Base-by-base conservation (phyloP, 208 protist species). In the Leishmania turanica region DNA sequence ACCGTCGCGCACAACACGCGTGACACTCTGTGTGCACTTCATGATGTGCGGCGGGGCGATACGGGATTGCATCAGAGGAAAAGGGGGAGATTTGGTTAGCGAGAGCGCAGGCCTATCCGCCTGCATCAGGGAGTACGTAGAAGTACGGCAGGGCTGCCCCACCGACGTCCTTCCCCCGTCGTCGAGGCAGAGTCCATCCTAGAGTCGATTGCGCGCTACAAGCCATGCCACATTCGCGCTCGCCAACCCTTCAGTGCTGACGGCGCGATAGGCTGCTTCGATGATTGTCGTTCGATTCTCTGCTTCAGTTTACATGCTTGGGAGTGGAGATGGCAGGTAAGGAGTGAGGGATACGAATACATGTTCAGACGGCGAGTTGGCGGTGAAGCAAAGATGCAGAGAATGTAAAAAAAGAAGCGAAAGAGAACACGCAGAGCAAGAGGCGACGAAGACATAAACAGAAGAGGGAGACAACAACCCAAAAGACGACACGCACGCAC, bases 311-410 rank as follows among this genome's bases (percentile, higher is more conserved):
- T 6, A 31, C 27, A 40, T 40, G 62, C 0, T 31, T 64, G 62
- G 31, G 15, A 42, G 62, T 42, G 31, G 31, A 19, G 31, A 40
- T 68, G 40, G 31, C 62, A 42, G 62, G 31, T 68, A 68, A 40
- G 62, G 62, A 68, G 27, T 40, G 62, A 5, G n/a, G 62, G 9
- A 21, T 68, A 68, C 62, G 27, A 9, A 68, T 42, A 68, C 62
- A 68, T 40, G 62, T 40, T 68, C 62, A 68, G 31, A 40, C 62
- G 62, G 62, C 62, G 62, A 68, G 62, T 31, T 68, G 62, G 62
- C 40, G 31, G 13, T 34, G 62, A 40, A 68, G 31, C 62, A 68
- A 66, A 9, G 58, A 19, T 7, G 31, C 31, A 68, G 31, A 40
- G 62, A 24, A 31, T 1, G n/a, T n/a, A n/a, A n/a, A n/a, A n/a